Evolutionary conservation across 257 asterid genomes (phyloP).

Genomic region (Leonotis leonurus): DNA sequence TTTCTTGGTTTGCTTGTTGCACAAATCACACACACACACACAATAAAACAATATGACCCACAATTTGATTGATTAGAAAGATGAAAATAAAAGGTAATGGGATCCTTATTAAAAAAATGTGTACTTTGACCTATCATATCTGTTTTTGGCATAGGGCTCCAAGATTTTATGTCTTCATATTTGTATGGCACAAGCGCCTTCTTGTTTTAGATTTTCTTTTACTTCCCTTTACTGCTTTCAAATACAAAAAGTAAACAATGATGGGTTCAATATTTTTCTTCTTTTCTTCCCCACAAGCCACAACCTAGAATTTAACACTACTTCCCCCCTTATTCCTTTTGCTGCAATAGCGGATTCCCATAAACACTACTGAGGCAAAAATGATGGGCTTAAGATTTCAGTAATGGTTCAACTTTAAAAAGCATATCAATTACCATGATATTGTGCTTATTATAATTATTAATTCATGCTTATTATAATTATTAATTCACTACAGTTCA

Average conservation of each 20-base stretch:
- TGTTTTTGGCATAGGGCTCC: background rate
- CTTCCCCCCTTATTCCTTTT: background rate
- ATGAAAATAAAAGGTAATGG: conserved; percentile 14
- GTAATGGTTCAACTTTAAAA: background rate
- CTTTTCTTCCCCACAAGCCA: too few relatives aligned
- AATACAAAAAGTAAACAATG: background rate
- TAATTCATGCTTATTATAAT: too few relatives aligned
- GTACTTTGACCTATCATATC: conserved; percentile 10
- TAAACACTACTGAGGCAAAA: background rate
- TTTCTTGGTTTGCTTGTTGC: background rate
- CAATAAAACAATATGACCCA: background rate
- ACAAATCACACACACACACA: background rate
- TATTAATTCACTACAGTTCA: background rate
- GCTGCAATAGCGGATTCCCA: background rate
- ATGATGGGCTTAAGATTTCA: background rate
- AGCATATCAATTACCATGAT: too few relatives aligned
- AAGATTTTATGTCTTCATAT: background rate
- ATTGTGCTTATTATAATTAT: too few relatives aligned
- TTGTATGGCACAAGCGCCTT: background rate
- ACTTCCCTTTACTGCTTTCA: background rate
- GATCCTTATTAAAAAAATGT: background rate
- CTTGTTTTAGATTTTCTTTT: background rate
- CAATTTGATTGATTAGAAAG: conserved; percentile 13
- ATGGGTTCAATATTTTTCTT: too few relatives aligned
- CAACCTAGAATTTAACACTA: too few relatives aligned